A percentile compares a stretch with the other conserved stretches of the same genome.
These are phyloP conservation scores for Chlorella sp. DNA, from an alignment of 139 green algal genomes.

Conservation along the genomic window DNA sequence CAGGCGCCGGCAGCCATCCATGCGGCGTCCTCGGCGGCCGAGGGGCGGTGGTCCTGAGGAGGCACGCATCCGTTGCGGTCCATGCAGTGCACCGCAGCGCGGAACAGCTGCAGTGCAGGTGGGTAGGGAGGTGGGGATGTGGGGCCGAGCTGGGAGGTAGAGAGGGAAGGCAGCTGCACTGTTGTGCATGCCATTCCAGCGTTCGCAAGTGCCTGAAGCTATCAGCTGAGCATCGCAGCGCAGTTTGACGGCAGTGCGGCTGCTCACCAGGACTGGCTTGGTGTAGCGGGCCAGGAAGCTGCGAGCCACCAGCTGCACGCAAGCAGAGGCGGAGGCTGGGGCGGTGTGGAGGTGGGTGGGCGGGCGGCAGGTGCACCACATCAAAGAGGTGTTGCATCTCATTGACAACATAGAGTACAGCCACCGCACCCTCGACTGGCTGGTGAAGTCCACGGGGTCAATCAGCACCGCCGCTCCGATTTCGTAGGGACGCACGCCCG, in stretches of 20 bases:
- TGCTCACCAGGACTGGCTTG: no score
- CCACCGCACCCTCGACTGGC: no score
- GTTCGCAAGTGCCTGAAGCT: no score
- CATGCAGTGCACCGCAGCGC: constrained; percentile 4
- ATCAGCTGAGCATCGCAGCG: no score
- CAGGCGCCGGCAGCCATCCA: neutral
- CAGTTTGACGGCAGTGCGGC: no score
- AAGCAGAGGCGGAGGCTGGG: no score
- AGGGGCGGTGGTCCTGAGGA: constrained; percentile 10
- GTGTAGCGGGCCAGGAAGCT: neutral
- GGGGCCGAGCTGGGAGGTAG: no score
- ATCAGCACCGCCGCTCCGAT: constrained; percentile 6
- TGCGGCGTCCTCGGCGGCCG: neutral
- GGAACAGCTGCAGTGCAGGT: neutral
- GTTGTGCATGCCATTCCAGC: no score
- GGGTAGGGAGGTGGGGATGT: neutral
- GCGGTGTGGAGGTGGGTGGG: no score
- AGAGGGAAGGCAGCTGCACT: neutral
- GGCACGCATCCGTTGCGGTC: constrained; percentile 11
- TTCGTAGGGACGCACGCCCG: neutral
- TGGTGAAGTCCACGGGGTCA: constrained; percentile 9
- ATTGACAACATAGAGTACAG: no score
- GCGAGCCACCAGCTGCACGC: neutral
- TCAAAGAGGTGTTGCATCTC: no score
- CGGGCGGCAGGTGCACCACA: no score